phyloP scores from a whole-genome alignment of 805 yeast species.

The Cyberlindnera euphorbiiphila region DNA sequence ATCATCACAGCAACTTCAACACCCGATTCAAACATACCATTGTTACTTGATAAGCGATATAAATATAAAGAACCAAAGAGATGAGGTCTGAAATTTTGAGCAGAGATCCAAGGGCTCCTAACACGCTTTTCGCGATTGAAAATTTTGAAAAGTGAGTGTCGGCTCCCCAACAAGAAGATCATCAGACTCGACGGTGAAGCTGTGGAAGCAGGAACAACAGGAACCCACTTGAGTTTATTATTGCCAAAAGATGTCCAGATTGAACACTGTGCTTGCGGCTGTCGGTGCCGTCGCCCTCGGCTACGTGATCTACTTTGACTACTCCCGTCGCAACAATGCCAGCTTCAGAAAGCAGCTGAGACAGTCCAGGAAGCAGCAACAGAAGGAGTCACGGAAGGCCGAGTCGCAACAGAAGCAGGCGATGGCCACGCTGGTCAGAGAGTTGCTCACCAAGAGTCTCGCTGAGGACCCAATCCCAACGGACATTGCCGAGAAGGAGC shows the following conservation, averaged over 20 bases:
- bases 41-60: too few species aligned
- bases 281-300: conserved; percentile 51
- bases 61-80: conserved; percentile 1
- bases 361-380: conserved; percentile 58
- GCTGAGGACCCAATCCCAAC: conserved; percentile 72
- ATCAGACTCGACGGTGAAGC: too few species aligned
- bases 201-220: too few species aligned
- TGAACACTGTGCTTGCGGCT: conserved; percentile 31
- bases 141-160: too few species aligned
- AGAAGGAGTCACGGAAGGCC: conserved; percentile 49
- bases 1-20: too few species aligned
- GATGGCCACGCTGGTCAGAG: conserved; percentile 56
- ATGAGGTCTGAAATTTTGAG: neutral
- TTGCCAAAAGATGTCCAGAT: conserved; percentile 31
- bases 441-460: conserved; percentile 60
- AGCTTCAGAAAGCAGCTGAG: conserved; percentile 77
- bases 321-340: conserved; percentile 77
- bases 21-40: too few species aligned
- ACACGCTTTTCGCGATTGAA: conserved; percentile 8
- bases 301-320: conserved; percentile 88
- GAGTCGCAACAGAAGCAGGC: conserved; percentile 57
- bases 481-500: conserved; percentile 65
- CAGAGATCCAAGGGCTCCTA: neutral
- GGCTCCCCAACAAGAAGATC: too few species aligned
- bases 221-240: too few species aligned